Percentiles rank a stretch among this genome's conserved stretches.
Evolutionary conservation across 108 stramenopile genomes (phyloP).

Genomic region (Asterionellopsis glacialis): DNA sequence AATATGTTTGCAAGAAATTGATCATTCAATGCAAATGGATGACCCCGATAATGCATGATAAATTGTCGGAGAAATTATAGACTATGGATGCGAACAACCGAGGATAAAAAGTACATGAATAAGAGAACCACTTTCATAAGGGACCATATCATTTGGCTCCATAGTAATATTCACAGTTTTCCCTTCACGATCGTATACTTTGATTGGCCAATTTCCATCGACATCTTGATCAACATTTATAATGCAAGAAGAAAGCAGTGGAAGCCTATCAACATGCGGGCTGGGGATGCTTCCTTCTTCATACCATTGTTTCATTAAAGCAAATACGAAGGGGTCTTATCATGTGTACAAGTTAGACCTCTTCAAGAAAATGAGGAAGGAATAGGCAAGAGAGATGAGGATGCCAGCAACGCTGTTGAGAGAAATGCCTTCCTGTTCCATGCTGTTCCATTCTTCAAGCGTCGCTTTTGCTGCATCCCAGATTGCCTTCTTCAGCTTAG

Average conservation of each 20-base stretch:
- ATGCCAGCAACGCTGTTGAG: conserved; percentile 67
- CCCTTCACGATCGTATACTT: conserved; percentile 51
- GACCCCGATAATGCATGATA: conserved; percentile 12
- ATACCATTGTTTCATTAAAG: conserved; percentile 17
- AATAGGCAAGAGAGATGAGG: conserved; percentile 16
- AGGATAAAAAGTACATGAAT: too few relatives aligned
- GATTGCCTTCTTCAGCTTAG: conserved; percentile 23
- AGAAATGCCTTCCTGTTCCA: conserved; percentile 51
- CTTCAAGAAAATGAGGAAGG: neutral
- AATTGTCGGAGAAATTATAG: neutral
- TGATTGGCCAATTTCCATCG: conserved; percentile 43
- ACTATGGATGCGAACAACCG: too few relatives aligned
- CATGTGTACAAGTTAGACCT: too few relatives aligned
- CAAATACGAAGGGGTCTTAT: too few relatives aligned
- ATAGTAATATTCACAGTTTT: conserved; percentile 66
- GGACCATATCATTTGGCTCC: conserved; percentile 71
- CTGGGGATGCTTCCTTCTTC: conserved; percentile 46
- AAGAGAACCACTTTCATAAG: conserved; percentile 73
- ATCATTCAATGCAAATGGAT: conserved; percentile 87
- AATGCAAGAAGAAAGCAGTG: conserved; percentile 73
- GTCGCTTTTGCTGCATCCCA: conserved; percentile 41
- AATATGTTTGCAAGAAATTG: conserved; percentile 67
- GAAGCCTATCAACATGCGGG: conserved; percentile 73
- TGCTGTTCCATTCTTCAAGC: conserved; percentile 65
- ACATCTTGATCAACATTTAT: conserved; percentile 67